Base-by-base conservation (phyloP, 1,139 yeast genomes). In the Kodamaea alishanica region DNA sequence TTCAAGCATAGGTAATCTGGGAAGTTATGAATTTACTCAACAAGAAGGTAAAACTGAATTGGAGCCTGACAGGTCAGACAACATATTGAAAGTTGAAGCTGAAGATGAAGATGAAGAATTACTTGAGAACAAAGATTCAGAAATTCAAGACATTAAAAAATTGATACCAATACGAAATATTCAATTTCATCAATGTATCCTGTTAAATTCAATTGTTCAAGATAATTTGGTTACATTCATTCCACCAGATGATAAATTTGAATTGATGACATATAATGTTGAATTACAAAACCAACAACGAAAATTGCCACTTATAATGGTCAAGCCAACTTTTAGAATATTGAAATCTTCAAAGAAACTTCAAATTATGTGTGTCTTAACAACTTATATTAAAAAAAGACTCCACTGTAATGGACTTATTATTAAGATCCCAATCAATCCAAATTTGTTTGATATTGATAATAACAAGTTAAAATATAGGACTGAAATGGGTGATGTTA, bases 171-270 rank as follows among this genome's bases (percentile, higher is more conserved):
- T 70, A 23, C 49, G 67, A n/a, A 67, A 67, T 44, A 67, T 69
- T 32, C 75, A 68, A 49, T 71, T 69, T 43, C 76, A 71, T 39
- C 77, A 70, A 54, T 71, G 76, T 49, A 67, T 70, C 4, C 65
- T 70, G 42, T 52, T 71, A 24, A 63, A 65, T 15, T 52, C 69
- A 10, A 55, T 71, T 9, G 69, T 70, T 47, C 51, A 60, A 15
- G 63, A 68, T 9, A 68, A 68, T 46, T 47, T 70, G 24, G 61
- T 71, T 28, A 57, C 61, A n/a, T 71, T 71, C 46, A 65, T 66
- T 4, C 77, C 77, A 1, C 76, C 77, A 0, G 77, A 71, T 41
- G 75, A 70, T 43, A 60, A 67, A 45, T 71, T 71, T 42, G 52
- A 56, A 3, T 54, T 71, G 3, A 60, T 71, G 61, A 58, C 68